Base-by-base conservation (phyloP, 495 filamentous ascomycete genomes). In the Hypoxylon subgilvum region DNA sequence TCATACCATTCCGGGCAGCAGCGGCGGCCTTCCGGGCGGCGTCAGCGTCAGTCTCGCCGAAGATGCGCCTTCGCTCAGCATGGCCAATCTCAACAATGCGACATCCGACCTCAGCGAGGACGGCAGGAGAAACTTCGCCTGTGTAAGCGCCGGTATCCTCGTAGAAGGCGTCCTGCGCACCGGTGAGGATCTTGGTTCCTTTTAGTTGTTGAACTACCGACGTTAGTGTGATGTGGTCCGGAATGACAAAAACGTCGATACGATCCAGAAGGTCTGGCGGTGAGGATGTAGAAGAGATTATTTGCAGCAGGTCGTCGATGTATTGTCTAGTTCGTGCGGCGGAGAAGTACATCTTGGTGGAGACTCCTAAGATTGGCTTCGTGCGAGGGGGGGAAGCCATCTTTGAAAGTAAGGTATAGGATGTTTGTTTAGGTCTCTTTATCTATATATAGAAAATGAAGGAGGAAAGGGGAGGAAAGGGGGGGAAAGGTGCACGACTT, bases 321-420 rank as follows among this genome's bases (percentile, higher is more conserved):
- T 90, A 95, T 38, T 74, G 61, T 46, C 76, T 73, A 10, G 90
- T 92, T 48, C 75, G 75, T 14, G 81, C 71, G 16, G 85, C 80
- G 72, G 82, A 82, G 72, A 92, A 92, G 79, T 93, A 93, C 84
- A 91, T 89, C 68, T 95, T 93, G 17, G 89, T 81, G 46, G 85
- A 89, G 69, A 92, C 85, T 67, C 89, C 88, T 43, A 95, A 80
- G 45, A 92, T 78, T 52, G 83, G 87, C 55, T 82, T 77, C n/a
- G 81, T 82, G 13, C 84, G 76, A 32, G 76, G 72, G n/a, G 74
- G 74, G 35, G 77, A 72, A 21, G 66, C 38, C 71, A 54, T 53
- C 30, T 12, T 38, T 34, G 43, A 16, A 19, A 27, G 6, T 6
- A 38, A 17, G 34, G 31, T 10, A 34, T 34, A 12, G 3, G 31